Conservation (phyloP, 2,329 filamentous ascomycete species). For the Apiospora rasikravindrae region DNA sequence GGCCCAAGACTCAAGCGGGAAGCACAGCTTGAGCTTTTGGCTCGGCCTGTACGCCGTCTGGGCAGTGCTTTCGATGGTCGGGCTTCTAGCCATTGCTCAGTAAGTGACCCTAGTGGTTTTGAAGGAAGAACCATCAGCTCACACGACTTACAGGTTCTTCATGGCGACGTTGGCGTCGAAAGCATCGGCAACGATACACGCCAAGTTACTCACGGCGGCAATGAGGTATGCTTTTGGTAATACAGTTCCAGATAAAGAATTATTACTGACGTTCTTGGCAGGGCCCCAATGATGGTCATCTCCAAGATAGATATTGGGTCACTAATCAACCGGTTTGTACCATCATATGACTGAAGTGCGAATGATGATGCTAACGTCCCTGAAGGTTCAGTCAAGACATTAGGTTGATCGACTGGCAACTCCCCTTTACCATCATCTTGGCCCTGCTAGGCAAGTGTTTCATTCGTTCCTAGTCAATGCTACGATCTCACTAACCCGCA, state of each 20-base stretch:
- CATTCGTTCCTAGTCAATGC: neutral
- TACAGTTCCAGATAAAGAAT: too few relatives aligned
- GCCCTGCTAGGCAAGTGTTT: neutral
- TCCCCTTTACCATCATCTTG: constrained; percentile 11
- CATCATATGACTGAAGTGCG: neutral
- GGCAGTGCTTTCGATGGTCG: too few relatives aligned
- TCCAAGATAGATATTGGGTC: constrained; percentile 4
- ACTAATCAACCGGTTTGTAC: constrained; percentile 10
- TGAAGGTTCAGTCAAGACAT: constrained; percentile 17
- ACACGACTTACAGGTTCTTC: too few relatives aligned
- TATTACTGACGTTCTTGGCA: neutral
- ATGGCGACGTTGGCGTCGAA: too few relatives aligned
- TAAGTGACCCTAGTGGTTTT: too few relatives aligned
- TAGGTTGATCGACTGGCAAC: constrained; percentile 3
- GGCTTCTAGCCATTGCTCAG: too few relatives aligned
- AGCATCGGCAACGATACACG: too few relatives aligned
- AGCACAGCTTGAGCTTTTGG: too few relatives aligned
- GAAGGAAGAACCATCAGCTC: too few relatives aligned
- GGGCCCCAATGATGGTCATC: neutral
- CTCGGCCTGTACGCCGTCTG: too few relatives aligned
- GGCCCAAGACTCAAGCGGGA: too few relatives aligned
- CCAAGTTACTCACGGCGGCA: neutral
- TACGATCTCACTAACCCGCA: neutral
- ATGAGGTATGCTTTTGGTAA: too few relatives aligned
- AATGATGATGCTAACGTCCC: neutral